Evolutionary conservation across 257 asterid genomes (phyloP).

Genomic region (Scutellaria galericulata): DNA sequence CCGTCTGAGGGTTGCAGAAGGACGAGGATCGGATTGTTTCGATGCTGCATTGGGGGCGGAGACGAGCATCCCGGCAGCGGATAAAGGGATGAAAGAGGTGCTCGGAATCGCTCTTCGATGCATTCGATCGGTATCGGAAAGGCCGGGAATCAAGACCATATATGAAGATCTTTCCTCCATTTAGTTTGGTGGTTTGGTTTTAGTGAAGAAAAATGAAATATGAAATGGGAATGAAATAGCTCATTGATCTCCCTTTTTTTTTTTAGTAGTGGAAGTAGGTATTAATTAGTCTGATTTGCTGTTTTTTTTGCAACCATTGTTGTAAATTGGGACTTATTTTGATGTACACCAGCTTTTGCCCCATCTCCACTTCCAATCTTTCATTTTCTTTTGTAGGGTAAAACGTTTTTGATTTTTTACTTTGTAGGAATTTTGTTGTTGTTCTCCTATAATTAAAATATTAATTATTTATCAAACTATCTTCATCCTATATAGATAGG

Average conservation of each 20-base stretch:
- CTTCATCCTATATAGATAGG: no score
- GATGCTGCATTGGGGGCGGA: slow-evolving; percentile 64
- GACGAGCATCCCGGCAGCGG: slow-evolving; percentile 61
- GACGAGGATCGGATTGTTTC: slow-evolving; percentile 75
- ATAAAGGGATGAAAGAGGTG: slow-evolving; percentile 87
- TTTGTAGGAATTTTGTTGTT: no score
- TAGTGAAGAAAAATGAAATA: slow-evolving; percentile 25
- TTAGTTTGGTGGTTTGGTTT: slow-evolving; percentile 47
- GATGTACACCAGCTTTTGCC: slow-evolving; percentile 36
- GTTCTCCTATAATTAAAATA: no score
- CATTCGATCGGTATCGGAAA: slow-evolving; percentile 77
- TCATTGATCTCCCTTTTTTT: slow-evolving; percentile 75
- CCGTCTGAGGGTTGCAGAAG: slow-evolving; percentile 83
- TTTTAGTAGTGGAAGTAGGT: slow-evolving; percentile 48
- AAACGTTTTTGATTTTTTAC: no score
- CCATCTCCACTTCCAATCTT: background rate
- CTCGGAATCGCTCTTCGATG: slow-evolving; percentile 89
- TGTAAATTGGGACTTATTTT: slow-evolving; percentile 55
- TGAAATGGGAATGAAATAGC: slow-evolving; percentile 77
- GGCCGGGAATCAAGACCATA: slow-evolving; percentile 93
- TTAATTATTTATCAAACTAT: no score
- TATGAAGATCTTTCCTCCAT: slow-evolving; percentile 94
- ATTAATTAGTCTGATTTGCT: slow-evolving; percentile 39
- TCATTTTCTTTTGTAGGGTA: no score
- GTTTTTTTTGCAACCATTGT: slow-evolving; percentile 38